These are phyloP conservation scores for Yarrowia bubula DNA, from an alignment of 805 yeast species.

Conservation along the genomic window DNA sequence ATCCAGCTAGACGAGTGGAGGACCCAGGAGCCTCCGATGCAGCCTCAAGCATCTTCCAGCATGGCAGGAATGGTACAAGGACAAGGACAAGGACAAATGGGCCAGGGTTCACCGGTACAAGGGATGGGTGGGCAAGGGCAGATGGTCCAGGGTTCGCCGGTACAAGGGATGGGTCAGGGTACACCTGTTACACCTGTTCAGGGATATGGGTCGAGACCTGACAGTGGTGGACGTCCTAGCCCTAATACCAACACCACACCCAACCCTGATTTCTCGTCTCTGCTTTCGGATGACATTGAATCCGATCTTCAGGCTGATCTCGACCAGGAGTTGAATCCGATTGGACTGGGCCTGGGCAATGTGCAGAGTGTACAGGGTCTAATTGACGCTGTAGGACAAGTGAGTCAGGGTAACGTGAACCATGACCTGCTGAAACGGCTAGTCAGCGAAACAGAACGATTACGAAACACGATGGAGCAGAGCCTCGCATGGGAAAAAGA, in stretches of 20 bases:
- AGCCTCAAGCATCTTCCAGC: not conserved
- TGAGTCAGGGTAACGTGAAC: not conserved
- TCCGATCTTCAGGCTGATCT: constrained; percentile 3
- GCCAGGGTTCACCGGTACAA: not conserved
- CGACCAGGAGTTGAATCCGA: constrained; percentile 13
- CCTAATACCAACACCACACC: not conserved
- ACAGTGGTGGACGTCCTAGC: not conserved
- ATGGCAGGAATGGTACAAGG: not conserved
- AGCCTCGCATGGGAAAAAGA: constrained; percentile 21
- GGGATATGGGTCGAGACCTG: not conserved
- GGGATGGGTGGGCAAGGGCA: not conserved
- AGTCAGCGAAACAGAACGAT: not conserved
- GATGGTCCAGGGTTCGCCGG: not conserved
- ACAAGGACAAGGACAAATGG: not conserved
- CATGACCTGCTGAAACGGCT: constrained; percentile 1
- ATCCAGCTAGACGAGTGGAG: constrained; percentile 12
- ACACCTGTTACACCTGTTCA: not conserved
- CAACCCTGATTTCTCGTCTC: not conserved
- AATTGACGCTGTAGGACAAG: constrained; percentile 9
- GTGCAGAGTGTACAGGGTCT: constrained; percentile 6
- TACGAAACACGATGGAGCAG: not conserved
- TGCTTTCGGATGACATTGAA: constrained; percentile 2
- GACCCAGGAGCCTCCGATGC: not conserved
- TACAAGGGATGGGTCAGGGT: not conserved
- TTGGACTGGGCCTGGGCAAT: not conserved